A percentile compares a stretch with the other conserved stretches of the same genome.
Conservation (phyloP, 1,284 basidiomycete species). For the Moesziomyces globuligerus region DNA sequence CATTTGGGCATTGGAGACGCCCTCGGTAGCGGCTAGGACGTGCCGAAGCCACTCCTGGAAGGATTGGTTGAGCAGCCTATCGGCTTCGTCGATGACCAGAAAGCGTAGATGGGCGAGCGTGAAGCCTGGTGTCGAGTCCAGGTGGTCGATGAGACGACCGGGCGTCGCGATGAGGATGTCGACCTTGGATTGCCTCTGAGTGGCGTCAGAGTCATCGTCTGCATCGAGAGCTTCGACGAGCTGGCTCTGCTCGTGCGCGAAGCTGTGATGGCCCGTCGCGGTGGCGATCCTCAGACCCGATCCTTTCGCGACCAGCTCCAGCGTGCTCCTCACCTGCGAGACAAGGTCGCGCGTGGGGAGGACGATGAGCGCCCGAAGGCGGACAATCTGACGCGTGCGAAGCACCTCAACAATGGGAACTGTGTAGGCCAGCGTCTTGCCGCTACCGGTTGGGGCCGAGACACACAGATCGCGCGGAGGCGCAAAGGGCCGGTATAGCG, state of each 20-base stretch:
- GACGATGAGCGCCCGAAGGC: constrained; percentile 89
- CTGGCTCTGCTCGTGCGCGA: constrained; percentile 62
- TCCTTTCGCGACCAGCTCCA: constrained; percentile 79
- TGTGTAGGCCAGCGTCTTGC: constrained; percentile 94
- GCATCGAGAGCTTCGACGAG: constrained; percentile 23
- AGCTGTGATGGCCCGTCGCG: constrained; percentile 64
- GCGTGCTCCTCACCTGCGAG: constrained; percentile 87
- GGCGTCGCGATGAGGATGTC: constrained; percentile 96
- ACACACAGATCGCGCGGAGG: constrained; percentile 86
- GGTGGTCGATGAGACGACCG: constrained; percentile 91
- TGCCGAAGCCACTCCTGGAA: constrained; percentile 87
- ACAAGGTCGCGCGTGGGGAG: constrained; percentile 97
- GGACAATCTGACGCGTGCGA: constrained; percentile 56
- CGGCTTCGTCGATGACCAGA: constrained; percentile 96
- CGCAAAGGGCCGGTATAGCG: constrained; percentile 77
- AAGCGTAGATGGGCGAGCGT: constrained; percentile 93
- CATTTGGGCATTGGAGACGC: not conserved
- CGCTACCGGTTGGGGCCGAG: constrained; percentile 97
- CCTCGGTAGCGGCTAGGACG: constrained; percentile 47
- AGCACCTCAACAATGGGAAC: constrained; percentile 83
- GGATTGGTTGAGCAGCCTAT: constrained; percentile 89
- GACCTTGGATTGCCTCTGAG: constrained; percentile 70
- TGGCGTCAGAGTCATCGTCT: constrained; percentile 5
- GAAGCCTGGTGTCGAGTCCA: constrained; percentile 84
- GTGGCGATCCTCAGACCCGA: constrained; percentile 80